Conservation (phyloP, 345 rosid genomes). For the Excoecaria cochinchinensis region DNA sequence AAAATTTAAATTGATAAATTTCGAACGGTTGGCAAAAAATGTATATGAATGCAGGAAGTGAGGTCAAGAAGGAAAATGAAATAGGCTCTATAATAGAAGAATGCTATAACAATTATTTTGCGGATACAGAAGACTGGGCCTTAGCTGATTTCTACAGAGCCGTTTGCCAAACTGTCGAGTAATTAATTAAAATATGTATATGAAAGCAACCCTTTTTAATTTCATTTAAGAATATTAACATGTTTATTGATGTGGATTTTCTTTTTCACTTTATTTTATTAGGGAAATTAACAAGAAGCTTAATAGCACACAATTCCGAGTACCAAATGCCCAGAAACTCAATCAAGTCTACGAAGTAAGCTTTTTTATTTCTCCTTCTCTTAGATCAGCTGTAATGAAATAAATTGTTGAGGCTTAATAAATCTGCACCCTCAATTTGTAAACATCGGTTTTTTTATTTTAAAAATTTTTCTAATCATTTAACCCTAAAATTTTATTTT, state of each 20-base stretch:
- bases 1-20: background rate
- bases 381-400: background rate
- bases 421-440: too few relatives aligned
- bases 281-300: slow-evolving; percentile 64
- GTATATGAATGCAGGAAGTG: slow-evolving; percentile 36
- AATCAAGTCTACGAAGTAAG: slow-evolving; percentile 42
- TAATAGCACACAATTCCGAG: slow-evolving; percentile 61
- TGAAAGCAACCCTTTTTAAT: background rate
- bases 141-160: slow-evolving; percentile 45
- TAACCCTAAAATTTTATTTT: too few relatives aligned
- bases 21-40: background rate
- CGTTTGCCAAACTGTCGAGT: slow-evolving; percentile 65
- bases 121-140: slow-evolving; percentile 16
- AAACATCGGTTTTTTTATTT: too few relatives aligned
- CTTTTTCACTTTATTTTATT: background rate
- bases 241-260: background rate
- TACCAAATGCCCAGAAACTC: slow-evolving; percentile 46
- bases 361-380: background rate
- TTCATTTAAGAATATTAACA: background rate
- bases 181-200: slow-evolving; percentile 4
- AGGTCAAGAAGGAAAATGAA: slow-evolving; percentile 42
- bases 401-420: too few relatives aligned
- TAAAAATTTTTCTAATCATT: too few relatives aligned
- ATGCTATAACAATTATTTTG: slow-evolving; percentile 41
- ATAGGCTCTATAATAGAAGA: slow-evolving; percentile 33